A percentile compares a stretch with the other conserved stretches of the same genome.
Evolutionary conservation across 257 asterid species (phyloP).

Genomic region (Scutellaria baicalensis): DNA sequence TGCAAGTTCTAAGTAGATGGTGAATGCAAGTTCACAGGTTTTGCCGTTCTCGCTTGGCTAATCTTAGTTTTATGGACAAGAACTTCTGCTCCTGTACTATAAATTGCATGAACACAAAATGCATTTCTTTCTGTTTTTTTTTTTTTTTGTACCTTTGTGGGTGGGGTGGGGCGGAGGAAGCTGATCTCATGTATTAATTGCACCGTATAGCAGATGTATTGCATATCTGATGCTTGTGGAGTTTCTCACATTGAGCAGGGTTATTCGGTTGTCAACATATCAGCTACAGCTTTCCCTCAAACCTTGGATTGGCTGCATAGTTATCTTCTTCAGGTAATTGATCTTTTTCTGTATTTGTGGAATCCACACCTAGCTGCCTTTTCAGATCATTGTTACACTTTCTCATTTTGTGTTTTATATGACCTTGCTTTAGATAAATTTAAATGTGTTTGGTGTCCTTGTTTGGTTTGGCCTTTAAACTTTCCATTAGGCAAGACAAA

Average conservation of each 20-base stretch:
- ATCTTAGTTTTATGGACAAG: background rate
- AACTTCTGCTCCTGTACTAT: background rate
- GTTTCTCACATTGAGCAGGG: constrained; percentile 49
- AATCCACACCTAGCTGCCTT: background rate
- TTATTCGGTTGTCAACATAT: constrained; percentile 67
- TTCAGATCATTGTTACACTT: background rate
- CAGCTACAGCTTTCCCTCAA: constrained; percentile 96
- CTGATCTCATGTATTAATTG: background rate
- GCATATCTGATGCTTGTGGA: background rate
- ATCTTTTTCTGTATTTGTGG: constrained; percentile 7
- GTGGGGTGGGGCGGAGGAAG: background rate
- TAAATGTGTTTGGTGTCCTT: background rate
- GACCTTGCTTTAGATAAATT: background rate
- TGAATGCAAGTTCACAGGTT: background rate
- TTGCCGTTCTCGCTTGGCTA: background rate
- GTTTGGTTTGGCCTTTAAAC: background rate
- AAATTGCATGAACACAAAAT: background rate
- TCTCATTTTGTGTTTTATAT: background rate
- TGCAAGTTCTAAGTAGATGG: background rate
- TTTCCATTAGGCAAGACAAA: background rate
- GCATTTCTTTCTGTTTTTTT: background rate
- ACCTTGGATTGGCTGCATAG: constrained; percentile 95
- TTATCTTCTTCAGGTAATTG: constrained; percentile 85
- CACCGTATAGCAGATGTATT: background rate
- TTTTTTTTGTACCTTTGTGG: background rate